Evolutionary conservation across 805 yeast species (phyloP).

Genomic region (Candida orba): DNA sequence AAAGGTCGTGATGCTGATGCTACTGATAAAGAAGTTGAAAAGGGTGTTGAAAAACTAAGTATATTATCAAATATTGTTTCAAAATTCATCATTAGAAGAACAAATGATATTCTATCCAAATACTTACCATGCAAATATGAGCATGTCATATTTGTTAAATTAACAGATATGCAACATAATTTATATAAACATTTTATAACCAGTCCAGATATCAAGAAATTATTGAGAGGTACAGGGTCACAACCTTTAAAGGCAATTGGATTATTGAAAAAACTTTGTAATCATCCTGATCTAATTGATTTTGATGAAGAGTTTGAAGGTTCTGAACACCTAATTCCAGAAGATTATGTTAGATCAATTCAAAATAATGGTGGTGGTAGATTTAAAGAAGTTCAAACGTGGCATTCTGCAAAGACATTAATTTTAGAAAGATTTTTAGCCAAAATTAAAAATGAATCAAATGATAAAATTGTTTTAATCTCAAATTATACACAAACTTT

Average conservation of each 20-base stretch:
- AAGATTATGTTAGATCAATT: slow-evolving; percentile 49
- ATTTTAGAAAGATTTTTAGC: slow-evolving; percentile 79
- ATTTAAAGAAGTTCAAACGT: slow-evolving; percentile 64
- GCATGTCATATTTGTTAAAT: slow-evolving; percentile 87
- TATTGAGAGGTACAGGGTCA: slow-evolving; percentile 61
- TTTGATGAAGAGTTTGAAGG: slow-evolving; percentile 77
- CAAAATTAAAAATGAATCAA: slow-evolving; percentile 69
- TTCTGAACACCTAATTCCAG: slow-evolving; percentile 57
- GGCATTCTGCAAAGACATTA: slow-evolving; percentile 81
- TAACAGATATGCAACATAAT: slow-evolving; percentile 67
- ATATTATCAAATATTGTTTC: slow-evolving; percentile 75
- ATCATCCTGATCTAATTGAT: slow-evolving; percentile 82
- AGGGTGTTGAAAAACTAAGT: slow-evolving; percentile 61
- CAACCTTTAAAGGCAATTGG: slow-evolving; percentile 91
- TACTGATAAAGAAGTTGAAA: slow-evolving; percentile 62
- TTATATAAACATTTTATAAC: slow-evolving; percentile 70
- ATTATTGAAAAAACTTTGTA: slow-evolving; percentile 80
- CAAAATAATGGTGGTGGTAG: slow-evolving; percentile 40
- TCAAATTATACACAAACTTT: slow-evolving; percentile 93
- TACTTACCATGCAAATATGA: slow-evolving; percentile 94
- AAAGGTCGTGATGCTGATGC: slow-evolving; percentile 88
- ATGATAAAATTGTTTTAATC: slow-evolving; percentile 91
- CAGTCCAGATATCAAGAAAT: slow-evolving; percentile 66
- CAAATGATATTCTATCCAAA: slow-evolving; percentile 90
- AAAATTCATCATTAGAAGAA: slow-evolving; percentile 86